phyloP scores from a whole-genome alignment of 1,284 basidiomycete genomes.

The Ceratobasidium sp. region DNA sequence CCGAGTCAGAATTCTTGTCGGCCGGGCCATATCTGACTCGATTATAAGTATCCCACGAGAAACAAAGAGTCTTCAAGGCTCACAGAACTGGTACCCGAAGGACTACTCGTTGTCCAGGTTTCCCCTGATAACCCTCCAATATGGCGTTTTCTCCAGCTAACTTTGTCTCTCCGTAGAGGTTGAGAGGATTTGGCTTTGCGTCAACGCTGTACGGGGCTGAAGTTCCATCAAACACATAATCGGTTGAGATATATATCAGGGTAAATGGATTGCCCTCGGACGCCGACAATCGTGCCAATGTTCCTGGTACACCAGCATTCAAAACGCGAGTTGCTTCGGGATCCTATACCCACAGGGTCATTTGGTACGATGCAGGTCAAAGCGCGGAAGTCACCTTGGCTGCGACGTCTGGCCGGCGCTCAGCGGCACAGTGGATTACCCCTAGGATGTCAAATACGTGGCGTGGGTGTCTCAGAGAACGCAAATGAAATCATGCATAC shows the following conservation, averaged over 20 bases:
- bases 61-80: slow-evolving; percentile 44
- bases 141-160: slow-evolving; percentile 74
- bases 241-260: slow-evolving; percentile 71
- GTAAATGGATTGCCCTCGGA: slow-evolving; percentile 59
- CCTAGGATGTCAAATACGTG: slow-evolving; percentile 52
- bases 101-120: slow-evolving; percentile 60
- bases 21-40: slow-evolving; percentile 74
- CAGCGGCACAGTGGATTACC: slow-evolving; percentile 86
- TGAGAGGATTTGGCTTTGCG: slow-evolving; percentile 72
- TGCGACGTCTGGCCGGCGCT: slow-evolving; percentile 81
- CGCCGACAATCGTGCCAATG: slow-evolving; percentile 63
- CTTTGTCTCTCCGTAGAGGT: slow-evolving; percentile 79
- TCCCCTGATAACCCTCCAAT: slow-evolving; percentile 53
- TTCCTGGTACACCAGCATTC: slow-evolving; percentile 68
- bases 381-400: slow-evolving; percentile 63
- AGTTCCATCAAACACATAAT: slow-evolving; percentile 88
- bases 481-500: slow-evolving; percentile 52
- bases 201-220: slow-evolving; percentile 76
- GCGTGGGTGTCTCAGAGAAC: not conserved
- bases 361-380: not conserved
- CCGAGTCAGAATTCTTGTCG: slow-evolving; percentile 74
- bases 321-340: slow-evolving; percentile 71
- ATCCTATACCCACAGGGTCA: slow-evolving; percentile 54
- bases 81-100: slow-evolving; percentile 82
- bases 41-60: not conserved